A percentile compares a stretch with the other conserved stretches of the same genome.
These are phyloP conservation scores for Perkinsus marinus DNA, from an alignment of 169 alveolate species.

Conservation along the genomic window DNA sequence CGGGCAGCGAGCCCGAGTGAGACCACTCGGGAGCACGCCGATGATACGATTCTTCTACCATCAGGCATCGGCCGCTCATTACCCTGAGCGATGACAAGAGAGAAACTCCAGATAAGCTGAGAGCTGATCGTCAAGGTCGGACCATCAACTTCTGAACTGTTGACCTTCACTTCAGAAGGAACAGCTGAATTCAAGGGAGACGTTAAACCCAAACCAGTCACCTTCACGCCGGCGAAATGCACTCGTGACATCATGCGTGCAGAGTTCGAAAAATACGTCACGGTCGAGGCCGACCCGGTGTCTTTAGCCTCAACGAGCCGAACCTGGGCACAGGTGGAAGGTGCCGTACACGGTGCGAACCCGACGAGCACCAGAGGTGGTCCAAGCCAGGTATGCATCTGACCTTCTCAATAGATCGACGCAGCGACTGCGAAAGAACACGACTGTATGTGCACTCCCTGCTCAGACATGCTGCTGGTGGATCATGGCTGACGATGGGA, in stretches of 20 bases:
- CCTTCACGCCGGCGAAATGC: not conserved
- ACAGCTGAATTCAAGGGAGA: not conserved
- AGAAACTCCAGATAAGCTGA: too few species aligned
- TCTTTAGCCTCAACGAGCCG: not conserved
- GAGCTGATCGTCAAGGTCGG: too few species aligned
- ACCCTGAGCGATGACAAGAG: too few species aligned
- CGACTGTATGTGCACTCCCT: not conserved
- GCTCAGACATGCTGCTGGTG: not conserved
- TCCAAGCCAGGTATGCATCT: too few species aligned
- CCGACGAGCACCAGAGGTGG: not conserved
- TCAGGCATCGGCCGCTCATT: too few species aligned
- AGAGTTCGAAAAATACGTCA: not conserved
- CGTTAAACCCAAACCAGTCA: not conserved
- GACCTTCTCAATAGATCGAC: too few species aligned
- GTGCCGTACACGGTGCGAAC: not conserved
- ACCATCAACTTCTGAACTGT: too few species aligned
- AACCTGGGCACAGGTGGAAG: not conserved
- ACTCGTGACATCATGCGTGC: not conserved
- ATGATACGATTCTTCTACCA: too few species aligned
- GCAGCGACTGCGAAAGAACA: too few species aligned
- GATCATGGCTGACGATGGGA: not conserved
- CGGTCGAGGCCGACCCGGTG: not conserved
- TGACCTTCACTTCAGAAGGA: too few species aligned
- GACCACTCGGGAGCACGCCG: too few species aligned
- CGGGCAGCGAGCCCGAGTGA: too few species aligned